phyloP scores from a whole-genome alignment of 768 basidiomycete species.

The Amanita fuliginea region DNA sequence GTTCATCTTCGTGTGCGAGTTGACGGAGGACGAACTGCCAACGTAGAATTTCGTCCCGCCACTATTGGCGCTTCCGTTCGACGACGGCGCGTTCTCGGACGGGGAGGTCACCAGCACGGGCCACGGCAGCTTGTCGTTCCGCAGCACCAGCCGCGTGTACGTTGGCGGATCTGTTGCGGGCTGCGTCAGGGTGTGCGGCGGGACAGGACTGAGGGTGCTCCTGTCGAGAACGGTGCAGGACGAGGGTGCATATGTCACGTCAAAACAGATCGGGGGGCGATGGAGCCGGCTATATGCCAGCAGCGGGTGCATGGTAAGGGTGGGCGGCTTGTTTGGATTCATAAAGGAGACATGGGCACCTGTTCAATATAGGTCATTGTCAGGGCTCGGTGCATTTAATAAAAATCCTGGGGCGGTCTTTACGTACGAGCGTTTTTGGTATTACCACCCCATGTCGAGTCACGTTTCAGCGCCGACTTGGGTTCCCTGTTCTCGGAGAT shows the following conservation, averaged over 20 bases:
- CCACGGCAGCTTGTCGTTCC: constrained; percentile 53
- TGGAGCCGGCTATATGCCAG: constrained; percentile 45
- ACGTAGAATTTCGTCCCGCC: constrained; percentile 5
- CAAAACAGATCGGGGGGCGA: constrained; percentile 52
- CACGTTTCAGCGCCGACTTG: constrained; percentile 36
- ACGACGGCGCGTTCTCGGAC: neutral
- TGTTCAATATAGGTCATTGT: constrained; percentile 6
- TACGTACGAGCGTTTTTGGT: constrained; percentile 27
- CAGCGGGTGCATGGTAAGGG: constrained; percentile 53
- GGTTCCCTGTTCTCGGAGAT: constrained; percentile 18
- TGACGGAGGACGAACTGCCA: neutral
- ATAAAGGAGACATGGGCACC: constrained; percentile 23
- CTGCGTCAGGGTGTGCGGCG: constrained; percentile 43
- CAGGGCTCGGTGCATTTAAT: neutral
- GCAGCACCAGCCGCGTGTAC: constrained; percentile 32
- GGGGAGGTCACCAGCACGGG: constrained; percentile 32
- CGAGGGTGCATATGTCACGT: constrained; percentile 45
- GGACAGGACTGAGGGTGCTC: constrained; percentile 40
- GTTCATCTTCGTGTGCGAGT: neutral
- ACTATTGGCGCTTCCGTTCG: too few relatives aligned
- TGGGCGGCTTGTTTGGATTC: constrained; percentile 21
- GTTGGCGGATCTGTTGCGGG: constrained; percentile 57
- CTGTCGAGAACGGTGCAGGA: constrained; percentile 46
- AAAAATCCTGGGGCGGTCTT: neutral
- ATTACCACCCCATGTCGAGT: constrained; percentile 33